These are phyloP conservation scores for Solanum hybrid DNA, from an alignment of 305 asterid species.

Conservation along the genomic window DNA sequence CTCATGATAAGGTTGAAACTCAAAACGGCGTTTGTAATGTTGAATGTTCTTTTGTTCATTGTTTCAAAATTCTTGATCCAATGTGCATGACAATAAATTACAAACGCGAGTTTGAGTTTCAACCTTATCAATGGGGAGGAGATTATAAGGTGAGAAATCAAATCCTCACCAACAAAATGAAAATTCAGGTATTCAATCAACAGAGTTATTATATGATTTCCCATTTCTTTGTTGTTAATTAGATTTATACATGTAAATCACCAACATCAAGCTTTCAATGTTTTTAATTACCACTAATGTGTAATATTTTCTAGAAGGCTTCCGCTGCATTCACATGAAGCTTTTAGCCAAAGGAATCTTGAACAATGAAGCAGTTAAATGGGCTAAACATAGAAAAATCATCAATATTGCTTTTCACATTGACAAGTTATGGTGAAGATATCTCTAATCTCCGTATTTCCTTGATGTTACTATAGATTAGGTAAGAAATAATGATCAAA, in stretches of 20 bases:
- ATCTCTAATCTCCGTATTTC: background rate
- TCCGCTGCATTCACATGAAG: background rate
- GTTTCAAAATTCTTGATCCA: background rate
- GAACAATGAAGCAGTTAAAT: background rate
- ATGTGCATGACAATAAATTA: background rate
- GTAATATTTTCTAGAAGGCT: slow-evolving; percentile 15
- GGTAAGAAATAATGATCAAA: background rate
- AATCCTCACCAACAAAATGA: no score
- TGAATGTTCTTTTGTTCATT: background rate
- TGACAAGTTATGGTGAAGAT: background rate
- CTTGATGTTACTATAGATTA: background rate
- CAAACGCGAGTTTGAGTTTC: background rate
- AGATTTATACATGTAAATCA: background rate
- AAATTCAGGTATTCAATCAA: background rate
- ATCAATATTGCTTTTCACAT: background rate
- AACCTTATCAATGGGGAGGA: no score
- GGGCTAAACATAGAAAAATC: background rate
- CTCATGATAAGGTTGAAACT: background rate
- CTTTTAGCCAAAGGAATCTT: slow-evolving; percentile 27
- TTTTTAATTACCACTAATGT: background rate
- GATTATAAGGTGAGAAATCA: background rate
- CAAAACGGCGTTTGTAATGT: background rate
- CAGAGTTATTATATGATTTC: no score
- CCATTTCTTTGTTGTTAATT: no score
- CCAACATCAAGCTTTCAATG: background rate